Evolutionary conservation across 75 land plant species (phyloP), one percentile per base, ranked within the genome.

Genomic region (Larix kaempferi): DNA sequence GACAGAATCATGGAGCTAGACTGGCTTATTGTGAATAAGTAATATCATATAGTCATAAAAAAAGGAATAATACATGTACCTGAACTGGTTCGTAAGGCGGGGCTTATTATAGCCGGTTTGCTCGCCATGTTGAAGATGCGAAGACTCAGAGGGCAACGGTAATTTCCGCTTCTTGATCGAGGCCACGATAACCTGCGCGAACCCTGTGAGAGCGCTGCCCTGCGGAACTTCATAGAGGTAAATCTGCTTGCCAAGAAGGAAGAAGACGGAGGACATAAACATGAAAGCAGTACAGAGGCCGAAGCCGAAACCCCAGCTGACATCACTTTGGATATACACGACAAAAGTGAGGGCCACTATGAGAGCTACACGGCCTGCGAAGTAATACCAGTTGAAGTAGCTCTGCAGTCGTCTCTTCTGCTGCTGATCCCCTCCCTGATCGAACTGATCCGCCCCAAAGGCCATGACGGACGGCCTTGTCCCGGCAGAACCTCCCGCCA

Each of bases 51-150:
- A n/a, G n/a, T n/a, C n/a, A n/a, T n/a, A n/a, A n/a, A n/a, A n/a
- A n/a, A n/a, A n/a, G 19, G 13, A 57, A 57, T 57, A 57, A 57
- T 57, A 26, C 13, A 7, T 4, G 22, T 85, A 89, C 93, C 84
- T 80, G 84, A 81, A 85, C 12, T 83, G 69, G 1, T 74, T 15
- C 39, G 87, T 87, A 41, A 82, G 76, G 16, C 81, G 74, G 19
- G 88, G 84, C 14, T 55, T 12, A 15, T 15, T 11, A n/a, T 10
- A 29, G 21, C 60, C 76, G 21, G 66, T 16, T 1, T 85, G 83
- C 4, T n/a, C 22, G 57, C 83, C 82, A 71, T 80, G 82, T 17
- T 66, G 73, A 1, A 63, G 57, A 54, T 73, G 57, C 59, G 76
- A 78, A 12, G 77, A 76, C 19, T 74, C 86, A 12, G 37, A 33